Base-by-base conservation (phyloP, 2,329 filamentous ascomycete genomes). In the Xylariaceae sp. region DNA sequence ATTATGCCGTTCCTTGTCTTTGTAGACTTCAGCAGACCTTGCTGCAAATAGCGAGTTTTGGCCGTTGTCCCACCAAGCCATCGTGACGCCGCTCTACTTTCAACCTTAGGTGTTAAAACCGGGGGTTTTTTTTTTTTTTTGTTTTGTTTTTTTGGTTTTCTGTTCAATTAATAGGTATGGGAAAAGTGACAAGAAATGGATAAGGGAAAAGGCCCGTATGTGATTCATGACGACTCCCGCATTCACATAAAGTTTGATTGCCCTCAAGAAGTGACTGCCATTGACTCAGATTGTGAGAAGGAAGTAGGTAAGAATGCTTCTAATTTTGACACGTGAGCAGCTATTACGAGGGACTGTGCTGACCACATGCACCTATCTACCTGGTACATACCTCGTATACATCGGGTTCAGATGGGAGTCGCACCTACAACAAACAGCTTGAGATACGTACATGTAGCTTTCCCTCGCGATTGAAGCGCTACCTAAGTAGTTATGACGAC, bases 1-100 rank as follows among this genome's bases (percentile, higher is more conserved):
- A 29, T 48, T 40, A 20, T 19, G 46, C 19, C 21, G 19, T 9
- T 37, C 46, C 45, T 60, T 60, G 46, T 60, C 54, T 9, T 55
- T 60, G 49, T 54, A 57, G 21, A 44, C 14, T 20, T 50, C 32
- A 6, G 49, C 32, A 9, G 43, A 6, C 18, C 40, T 23, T 18
- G 37, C 37, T 2, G 40, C 19, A 12, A 46, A 44, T 40, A 44
- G 7, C 4, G 44, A 7, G 10, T 14, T 44, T 21, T 61, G 29
- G 7, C 51, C 14, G 5, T 26, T 41, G 20, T 57, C 49, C 29
- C 51, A 44, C 23, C 43, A 23, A 45, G 46, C 50, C 21, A 45
- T 57, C 7, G 20, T 18, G 14, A 14, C 40, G 7, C n/a, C 44
- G 18, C 12, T 40, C 3, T 37, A 4, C 19, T 20, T 41, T 21